Evolutionary conservation across 176 grass and related monocot species (phyloP).

Genomic region (Oryza brachyantha): DNA sequence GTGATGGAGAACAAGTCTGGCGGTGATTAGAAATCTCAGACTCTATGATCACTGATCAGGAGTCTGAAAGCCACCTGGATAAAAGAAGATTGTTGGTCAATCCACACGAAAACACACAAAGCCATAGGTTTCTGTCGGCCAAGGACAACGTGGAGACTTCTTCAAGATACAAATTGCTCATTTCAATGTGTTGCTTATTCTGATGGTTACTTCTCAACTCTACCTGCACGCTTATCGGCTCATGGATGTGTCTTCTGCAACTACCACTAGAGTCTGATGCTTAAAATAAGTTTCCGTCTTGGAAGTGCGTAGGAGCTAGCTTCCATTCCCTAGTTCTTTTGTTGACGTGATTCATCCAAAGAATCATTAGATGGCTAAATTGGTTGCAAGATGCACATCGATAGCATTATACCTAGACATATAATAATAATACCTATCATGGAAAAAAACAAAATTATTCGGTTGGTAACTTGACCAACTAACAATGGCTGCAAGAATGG

Average conservation of each 20-base stretch:
- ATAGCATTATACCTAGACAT: not conserved
- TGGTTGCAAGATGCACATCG: conserved; percentile 34
- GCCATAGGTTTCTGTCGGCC: conserved; percentile 26
- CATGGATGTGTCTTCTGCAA: conserved; percentile 39
- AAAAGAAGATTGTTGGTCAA: conserved; percentile 1
- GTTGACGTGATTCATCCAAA: conserved; percentile 8
- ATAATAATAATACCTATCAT: not conserved
- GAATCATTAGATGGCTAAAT: conserved; percentile 12
- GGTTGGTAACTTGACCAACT: not conserved
- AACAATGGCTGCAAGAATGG: not conserved
- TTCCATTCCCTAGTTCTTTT: conserved; percentile 9
- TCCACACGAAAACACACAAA: not conserved
- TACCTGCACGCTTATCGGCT: conserved; percentile 10
- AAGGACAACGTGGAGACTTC: conserved; percentile 19
- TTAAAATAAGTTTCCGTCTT: conserved; percentile 20
- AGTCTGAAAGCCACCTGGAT: not conserved
- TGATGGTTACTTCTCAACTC: conserved; percentile 34
- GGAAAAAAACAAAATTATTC: not conserved
- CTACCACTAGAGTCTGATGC: conserved; percentile 15
- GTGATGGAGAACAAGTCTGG: not conserved
- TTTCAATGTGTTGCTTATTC: not conserved
- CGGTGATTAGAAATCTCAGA: not conserved
- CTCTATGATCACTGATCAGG: not conserved
- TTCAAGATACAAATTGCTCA: not conserved
- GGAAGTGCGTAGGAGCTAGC: conserved; percentile 6